Conservation (phyloP, 2,329 filamentous ascomycete species). For the Aspergillus tanneri region DNA sequence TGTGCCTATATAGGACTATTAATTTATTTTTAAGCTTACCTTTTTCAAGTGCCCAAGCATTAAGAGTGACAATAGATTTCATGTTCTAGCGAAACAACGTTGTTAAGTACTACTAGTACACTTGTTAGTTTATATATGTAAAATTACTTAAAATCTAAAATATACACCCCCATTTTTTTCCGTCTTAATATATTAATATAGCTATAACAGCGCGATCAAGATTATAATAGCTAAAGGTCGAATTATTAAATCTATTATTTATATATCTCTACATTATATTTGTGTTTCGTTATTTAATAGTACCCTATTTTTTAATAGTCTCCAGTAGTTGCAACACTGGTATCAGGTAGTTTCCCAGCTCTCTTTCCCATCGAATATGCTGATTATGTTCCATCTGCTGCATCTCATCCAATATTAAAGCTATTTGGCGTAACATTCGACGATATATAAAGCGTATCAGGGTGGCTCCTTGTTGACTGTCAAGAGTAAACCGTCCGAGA, state of each 20-base stretch:
- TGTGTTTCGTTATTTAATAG: slow-evolving; percentile 1
- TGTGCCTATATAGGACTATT: neutral
- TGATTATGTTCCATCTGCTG: slow-evolving; percentile 7
- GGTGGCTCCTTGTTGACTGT: slow-evolving; percentile 5
- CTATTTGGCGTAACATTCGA: slow-evolving; percentile 6
- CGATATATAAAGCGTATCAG: slow-evolving; percentile 5
- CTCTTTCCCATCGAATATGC: slow-evolving; percentile 3
- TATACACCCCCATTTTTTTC: too few relatives aligned
- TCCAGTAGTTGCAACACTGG: slow-evolving; percentile 7
- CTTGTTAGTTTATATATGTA: neutral
- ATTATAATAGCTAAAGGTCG: too few relatives aligned
- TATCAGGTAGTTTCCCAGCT: slow-evolving; percentile 5
- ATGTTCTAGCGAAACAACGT: too few relatives aligned
- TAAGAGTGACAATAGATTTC: too few relatives aligned
- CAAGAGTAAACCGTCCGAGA: slow-evolving; percentile 7
- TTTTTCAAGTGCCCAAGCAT: neutral
- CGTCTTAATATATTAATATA: too few relatives aligned
- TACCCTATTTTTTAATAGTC: slow-evolving; percentile 1
- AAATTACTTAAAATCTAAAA: neutral
- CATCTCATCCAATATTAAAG: slow-evolving; percentile 6
- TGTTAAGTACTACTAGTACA: neutral
- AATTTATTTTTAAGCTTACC: neutral
- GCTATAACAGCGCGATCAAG: too few relatives aligned
- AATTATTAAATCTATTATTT: too few relatives aligned
- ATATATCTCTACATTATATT: slow-evolving; percentile 1